Percentiles rank a stretch among this genome's conserved stretches.
phyloP scores from a whole-genome alignment of 805 yeast genomes.

The Ogataea corticis region DNA sequence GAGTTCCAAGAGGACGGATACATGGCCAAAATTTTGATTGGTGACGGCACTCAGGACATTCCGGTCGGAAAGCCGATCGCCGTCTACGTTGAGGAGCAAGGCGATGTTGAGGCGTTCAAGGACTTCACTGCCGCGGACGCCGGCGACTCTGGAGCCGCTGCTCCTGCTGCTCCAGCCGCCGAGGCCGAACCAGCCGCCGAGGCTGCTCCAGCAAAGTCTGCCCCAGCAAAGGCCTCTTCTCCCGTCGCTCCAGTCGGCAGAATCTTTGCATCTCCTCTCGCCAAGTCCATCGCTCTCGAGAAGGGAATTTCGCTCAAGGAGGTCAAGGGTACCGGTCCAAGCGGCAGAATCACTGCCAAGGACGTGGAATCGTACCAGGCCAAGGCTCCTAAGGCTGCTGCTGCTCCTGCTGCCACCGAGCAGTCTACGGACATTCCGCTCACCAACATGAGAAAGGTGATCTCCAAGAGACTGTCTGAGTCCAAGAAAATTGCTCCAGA shows the following conservation, averaged over 20 bases:
- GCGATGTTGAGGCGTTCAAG: slow-evolving; percentile 84
- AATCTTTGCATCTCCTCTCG: slow-evolving; percentile 92
- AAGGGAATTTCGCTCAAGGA: slow-evolving; percentile 84
- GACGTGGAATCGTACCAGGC: slow-evolving; percentile 76
- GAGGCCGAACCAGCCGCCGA: slow-evolving; percentile 22
- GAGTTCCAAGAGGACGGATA: slow-evolving; percentile 97
- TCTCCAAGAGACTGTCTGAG: slow-evolving; percentile 82
- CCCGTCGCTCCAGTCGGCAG: slow-evolving; percentile 48
- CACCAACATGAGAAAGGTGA: slow-evolving; percentile 89
- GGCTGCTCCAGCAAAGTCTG: slow-evolving; percentile 33
- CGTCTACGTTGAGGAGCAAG: slow-evolving; percentile 86
- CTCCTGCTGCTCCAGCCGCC: slow-evolving; percentile 36
- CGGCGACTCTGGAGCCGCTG: slow-evolving; percentile 41
- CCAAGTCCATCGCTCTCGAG: slow-evolving; percentile 90
- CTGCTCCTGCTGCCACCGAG: slow-evolving; percentile 53
- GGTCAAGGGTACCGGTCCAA: slow-evolving; percentile 91
- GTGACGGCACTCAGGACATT: slow-evolving; percentile 83
- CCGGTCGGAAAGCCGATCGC: slow-evolving; percentile 97
- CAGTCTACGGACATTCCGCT: slow-evolving; percentile 81
- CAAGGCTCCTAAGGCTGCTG: slow-evolving; percentile 40
- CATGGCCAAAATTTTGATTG: slow-evolving; percentile 82
- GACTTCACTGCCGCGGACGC: slow-evolving; percentile 84
- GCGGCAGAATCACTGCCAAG: slow-evolving; percentile 88
- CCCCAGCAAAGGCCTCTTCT: slow-evolving; percentile 9
- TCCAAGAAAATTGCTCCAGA: slow-evolving; percentile 89